Base-by-base conservation (phyloP, 352 stramenopile genomes). In the Phytophthora rubi region DNA sequence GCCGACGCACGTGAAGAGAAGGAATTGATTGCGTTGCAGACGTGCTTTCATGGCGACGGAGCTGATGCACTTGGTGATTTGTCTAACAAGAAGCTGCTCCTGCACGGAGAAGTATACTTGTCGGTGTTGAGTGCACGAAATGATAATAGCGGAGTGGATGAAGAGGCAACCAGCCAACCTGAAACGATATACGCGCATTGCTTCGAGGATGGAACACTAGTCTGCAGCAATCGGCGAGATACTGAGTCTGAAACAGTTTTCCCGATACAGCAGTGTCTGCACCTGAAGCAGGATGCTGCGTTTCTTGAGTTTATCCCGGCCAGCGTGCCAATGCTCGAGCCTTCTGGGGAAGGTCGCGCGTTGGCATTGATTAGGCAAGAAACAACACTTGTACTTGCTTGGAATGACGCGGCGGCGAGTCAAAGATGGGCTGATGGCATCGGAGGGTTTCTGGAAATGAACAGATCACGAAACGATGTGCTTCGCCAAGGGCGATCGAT, bases 281-380 rank as follows among this genome's bases (percentile, higher is more conserved):
- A 82, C 12, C 53, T 87, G 21, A 85, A 83, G 55, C 64, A 80
- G 12, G 77, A 87, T 53, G 65, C 75, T 18, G 71, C 66, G 35
- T 83, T 85, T 53, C 30, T 83, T 35, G 80, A 87, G 60, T 44
- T 37, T n/a, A 21, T 85, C 49, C 74, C 65, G n/a, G 62, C 65
- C 15, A 71, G 74, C 10, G 62, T 83, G 9, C 37, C 52, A 55
- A 33, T 77, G 28, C 21, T 70, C 1, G 33, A 39, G 15, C 21
- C 49, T 10, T 59, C 39, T 15, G 21, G 60, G 13, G 44, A 79
- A 65, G 18, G 33, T 0, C 51, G 55, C 51, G 61, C 65, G 18
- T 73, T 79, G 49, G 69, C 62, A 42, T 53, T 83, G 18, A 70
- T 85, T 58, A 78, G 62, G 26, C 35, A 28, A 45, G 59, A 71